phyloP scores from a whole-genome alignment of 306 rosid genomes.

The Malus fusca region DNA sequence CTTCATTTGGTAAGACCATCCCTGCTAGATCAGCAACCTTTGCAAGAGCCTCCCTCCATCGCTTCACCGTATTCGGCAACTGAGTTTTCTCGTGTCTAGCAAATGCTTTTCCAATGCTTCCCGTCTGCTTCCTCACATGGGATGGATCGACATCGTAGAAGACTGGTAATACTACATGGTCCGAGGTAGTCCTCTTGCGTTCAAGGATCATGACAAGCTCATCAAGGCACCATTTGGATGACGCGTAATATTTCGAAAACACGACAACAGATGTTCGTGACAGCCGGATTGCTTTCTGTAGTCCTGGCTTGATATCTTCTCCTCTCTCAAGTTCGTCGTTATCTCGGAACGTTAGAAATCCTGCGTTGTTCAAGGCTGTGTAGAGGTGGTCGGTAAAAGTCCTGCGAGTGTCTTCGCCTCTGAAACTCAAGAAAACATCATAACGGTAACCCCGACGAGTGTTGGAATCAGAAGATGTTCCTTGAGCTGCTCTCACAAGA shows the following conservation, averaged over 20 bases:
- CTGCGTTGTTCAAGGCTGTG: not conserved
- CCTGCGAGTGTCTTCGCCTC: slow-evolving; percentile 1
- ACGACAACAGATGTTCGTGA: not conserved
- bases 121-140: not conserved
- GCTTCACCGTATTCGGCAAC: not conserved
- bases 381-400: not conserved
- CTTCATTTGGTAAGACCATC: not conserved
- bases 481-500: no score
- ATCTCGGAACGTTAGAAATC: not conserved
- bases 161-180: not conserved
- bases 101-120: not conserved
- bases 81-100: not conserved
- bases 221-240: not conserved
- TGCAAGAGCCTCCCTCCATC: not conserved
- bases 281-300: not conserved
- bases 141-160: not conserved
- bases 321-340: not conserved
- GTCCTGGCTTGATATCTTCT: not conserved
- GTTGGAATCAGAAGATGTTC: no score
- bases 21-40: not conserved
- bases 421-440: slow-evolving; percentile 1
- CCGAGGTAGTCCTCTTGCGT: not conserved
- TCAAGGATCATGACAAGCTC: not conserved
- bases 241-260: not conserved
- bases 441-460: not conserved